phyloP scores from a whole-genome alignment of 2,329 filamentous ascomycete genomes.

The Calonectria ilicicola region DNA sequence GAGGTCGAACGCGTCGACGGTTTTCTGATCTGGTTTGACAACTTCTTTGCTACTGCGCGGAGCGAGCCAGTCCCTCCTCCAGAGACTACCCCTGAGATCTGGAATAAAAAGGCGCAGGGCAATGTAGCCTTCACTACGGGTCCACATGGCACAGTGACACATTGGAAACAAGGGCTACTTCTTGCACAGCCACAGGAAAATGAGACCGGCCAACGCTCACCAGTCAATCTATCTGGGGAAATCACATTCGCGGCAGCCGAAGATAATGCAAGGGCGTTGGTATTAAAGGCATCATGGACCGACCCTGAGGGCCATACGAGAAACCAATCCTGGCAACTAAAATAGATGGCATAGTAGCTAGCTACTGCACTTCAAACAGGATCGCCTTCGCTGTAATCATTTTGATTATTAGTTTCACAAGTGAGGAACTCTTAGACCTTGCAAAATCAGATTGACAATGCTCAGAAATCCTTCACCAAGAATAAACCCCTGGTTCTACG shows the following conservation, averaged over 20 bases:
- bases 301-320: slow-evolving; percentile 54
- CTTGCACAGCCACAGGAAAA: slow-evolving; percentile 72
- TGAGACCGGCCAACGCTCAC: slow-evolving; percentile 60
- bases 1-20: slow-evolving; percentile 82
- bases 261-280: slow-evolving; percentile 76
- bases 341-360: slow-evolving; percentile 44
- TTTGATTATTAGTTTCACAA: slow-evolving; percentile 54
- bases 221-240: slow-evolving; percentile 72
- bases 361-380: not conserved
- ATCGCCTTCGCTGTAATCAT: not conserved
- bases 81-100: slow-evolving; percentile 70
- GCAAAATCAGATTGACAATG: slow-evolving; percentile 88
- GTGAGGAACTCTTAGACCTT: slow-evolving; percentile 82
- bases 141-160: slow-evolving; percentile 80
- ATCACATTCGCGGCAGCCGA: slow-evolving; percentile 78
- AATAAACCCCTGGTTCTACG: slow-evolving; percentile 76
- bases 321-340: slow-evolving; percentile 64
- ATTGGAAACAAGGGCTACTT: slow-evolving; percentile 90
- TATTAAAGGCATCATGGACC: slow-evolving; percentile 74
- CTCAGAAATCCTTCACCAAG: slow-evolving; percentile 92
- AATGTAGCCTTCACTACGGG: slow-evolving; percentile 91
- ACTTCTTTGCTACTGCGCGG: slow-evolving; percentile 81
- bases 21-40: slow-evolving; percentile 94
- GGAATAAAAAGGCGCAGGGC: slow-evolving; percentile 67
- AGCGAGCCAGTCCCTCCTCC: slow-evolving; percentile 62